Evolutionary conservation across 192 early-diverging fungal species (phyloP), one percentile per base, ranked within the genome.

Genomic region (Linnemannia schmuckeri): DNA sequence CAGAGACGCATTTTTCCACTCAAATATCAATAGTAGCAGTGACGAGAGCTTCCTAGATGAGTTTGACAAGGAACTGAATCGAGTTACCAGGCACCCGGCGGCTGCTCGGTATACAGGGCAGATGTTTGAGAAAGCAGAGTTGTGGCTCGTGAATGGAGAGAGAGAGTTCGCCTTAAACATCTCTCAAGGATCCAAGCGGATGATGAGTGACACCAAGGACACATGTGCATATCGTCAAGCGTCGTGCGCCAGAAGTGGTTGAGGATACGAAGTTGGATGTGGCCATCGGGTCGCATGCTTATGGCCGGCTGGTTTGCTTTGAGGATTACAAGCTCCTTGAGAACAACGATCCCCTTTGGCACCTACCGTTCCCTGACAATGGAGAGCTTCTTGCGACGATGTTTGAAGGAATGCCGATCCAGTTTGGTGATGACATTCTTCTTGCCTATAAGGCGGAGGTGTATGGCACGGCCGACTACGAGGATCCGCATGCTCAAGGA

Each of bases 51-150:
- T 30, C n/a, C 18, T 49, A 12, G 75, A 41, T 17, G 75, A 76
- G 9, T 76, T 66, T 76, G 75, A 70, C n/a, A 77, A 70, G 66
- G 63, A 71, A 49, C 24, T 79, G 30, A 49, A 10, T 24, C 77
- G 69, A 71, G 22, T 79, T 33, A 78, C 66, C 15, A 70, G 49
- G 33, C 69, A 71, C 37, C 68, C 68, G 12, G 35, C 46, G 68
- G 37, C 77, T 49, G 41, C 77, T 38, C 40, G 24, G 4, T 46
- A 35, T 46, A 71, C 20, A 2, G 20, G 18, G 20, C 33, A 37
- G 27, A 37, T 78, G 44, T 78, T 78, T 54, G 47, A 71, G 20
- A 33, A 15, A 41, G 69, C 20, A 24, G 68, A 78, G 38, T 49
- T 78, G 47, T 54, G 66, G 47, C 47, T 78, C 18, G 13, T 37